phyloP scores from a whole-genome alignment of 2,329 filamentous ascomycete genomes.

The Cercospora canescens region DNA sequence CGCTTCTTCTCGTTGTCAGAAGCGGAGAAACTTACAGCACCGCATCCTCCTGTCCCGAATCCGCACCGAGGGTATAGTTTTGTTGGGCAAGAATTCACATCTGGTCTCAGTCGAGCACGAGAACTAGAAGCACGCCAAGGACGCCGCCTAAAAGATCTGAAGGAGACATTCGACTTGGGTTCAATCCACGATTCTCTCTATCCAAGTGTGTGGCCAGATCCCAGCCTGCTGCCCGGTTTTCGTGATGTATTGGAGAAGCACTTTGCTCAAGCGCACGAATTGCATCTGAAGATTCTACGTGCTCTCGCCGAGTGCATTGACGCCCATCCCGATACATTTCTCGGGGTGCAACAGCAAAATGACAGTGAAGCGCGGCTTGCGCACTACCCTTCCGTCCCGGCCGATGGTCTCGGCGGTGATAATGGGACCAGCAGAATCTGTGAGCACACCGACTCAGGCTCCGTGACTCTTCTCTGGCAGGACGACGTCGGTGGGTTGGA shows the following conservation, averaged over 20 bases:
- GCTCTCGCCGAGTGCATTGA: constrained; percentile 10
- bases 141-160: constrained; percentile 12
- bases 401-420: constrained; percentile 4
- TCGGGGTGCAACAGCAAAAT: not conserved
- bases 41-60: constrained; percentile 14
- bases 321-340: constrained; percentile 4
- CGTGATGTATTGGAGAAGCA: constrained; percentile 11
- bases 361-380: constrained; percentile 17
- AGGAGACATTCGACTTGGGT: constrained; percentile 19
- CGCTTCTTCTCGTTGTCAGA: constrained; percentile 14
- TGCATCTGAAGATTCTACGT: constrained; percentile 10
- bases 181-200: constrained; percentile 8
- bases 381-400: constrained; percentile 12
- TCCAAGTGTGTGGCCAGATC: constrained; percentile 17
- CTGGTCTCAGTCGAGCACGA: constrained; percentile 11
- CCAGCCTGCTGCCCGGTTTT: constrained; percentile 3
- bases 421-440: constrained; percentile 13
- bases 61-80: constrained; percentile 19
- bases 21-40: constrained; percentile 11
- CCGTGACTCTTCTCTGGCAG: constrained; percentile 18
- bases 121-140: constrained; percentile 10
- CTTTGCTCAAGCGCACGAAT: constrained; percentile 3
- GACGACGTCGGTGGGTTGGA: constrained; percentile 19
- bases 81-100: constrained; percentile 16
- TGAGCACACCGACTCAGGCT: constrained; percentile 18